Conservation (phyloP, 805 yeast genomes). For the Scheffersomyces coipomensis region DNA sequence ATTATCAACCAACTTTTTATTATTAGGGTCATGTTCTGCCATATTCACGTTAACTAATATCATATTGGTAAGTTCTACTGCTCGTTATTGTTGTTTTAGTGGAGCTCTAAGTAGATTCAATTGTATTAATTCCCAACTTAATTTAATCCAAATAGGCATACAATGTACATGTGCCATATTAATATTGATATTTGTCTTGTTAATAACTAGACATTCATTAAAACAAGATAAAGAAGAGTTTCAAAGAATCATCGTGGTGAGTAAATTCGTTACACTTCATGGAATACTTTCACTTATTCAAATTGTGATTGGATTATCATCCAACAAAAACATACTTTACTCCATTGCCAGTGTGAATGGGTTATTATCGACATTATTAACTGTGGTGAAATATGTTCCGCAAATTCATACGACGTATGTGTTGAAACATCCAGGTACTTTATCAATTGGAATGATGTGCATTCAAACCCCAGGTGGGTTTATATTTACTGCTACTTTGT, state of each 20-base stretch:
- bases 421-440: slow-evolving; percentile 75
- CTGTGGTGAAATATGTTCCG: slow-evolving; percentile 75
- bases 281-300: slow-evolving; percentile 30
- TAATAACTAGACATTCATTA: slow-evolving; percentile 44
- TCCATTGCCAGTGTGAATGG: slow-evolving; percentile 62
- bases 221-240: slow-evolving; percentile 48
- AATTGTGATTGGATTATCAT: slow-evolving; percentile 29
- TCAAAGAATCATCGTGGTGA: slow-evolving; percentile 36
- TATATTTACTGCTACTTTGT: slow-evolving; percentile 72
- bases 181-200: slow-evolving; percentile 55
- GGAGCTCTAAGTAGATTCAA: slow-evolving; percentile 49
- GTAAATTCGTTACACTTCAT: slow-evolving; percentile 40
- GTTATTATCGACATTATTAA: slow-evolving; percentile 57
- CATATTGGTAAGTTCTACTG: slow-evolving; percentile 56
- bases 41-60: slow-evolving; percentile 67
- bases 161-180: slow-evolving; percentile 61
- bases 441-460: slow-evolving; percentile 77
- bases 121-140: slow-evolving; percentile 65
- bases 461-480: slow-evolving; percentile 91
- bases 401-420: slow-evolving; percentile 69
- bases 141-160: slow-evolving; percentile 62
- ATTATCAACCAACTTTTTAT: slow-evolving; percentile 65
- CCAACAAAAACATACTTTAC: slow-evolving; percentile 21
- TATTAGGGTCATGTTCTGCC: slow-evolving; percentile 72
- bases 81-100: slow-evolving; percentile 57